Evolutionary conservation across 1,139 yeast species (phyloP).

Genomic region (Blastobotrys apis): DNA sequence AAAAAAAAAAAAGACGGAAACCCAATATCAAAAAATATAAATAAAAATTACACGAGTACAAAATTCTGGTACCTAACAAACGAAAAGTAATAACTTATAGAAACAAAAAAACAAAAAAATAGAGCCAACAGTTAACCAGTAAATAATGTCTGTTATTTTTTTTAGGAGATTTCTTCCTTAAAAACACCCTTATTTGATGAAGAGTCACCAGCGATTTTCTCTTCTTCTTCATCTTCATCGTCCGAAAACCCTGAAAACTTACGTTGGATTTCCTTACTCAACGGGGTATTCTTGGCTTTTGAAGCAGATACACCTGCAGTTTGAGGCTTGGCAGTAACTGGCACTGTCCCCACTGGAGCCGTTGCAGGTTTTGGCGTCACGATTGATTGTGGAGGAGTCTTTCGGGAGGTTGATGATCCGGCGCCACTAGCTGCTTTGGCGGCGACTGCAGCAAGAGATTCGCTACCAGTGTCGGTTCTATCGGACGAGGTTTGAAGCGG

Average conservation of each 20-base stretch:
- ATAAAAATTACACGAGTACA: conserved; percentile 7
- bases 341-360: conserved; percentile 27
- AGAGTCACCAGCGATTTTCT: neutral
- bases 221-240: neutral
- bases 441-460: neutral
- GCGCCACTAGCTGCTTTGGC: conserved; percentile 18
- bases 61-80: too few relatives aligned
- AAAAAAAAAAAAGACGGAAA: too few relatives aligned
- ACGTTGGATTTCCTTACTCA: conserved; percentile 6
- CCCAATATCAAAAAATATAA: neutral
- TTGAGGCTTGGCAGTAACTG: neutral
- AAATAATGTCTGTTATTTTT: too few relatives aligned
- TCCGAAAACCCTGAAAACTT: conserved; percentile 19
- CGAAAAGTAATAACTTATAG: too few relatives aligned
- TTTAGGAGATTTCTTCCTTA: conserved; percentile 20
- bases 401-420: conserved; percentile 11
- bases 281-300: conserved; percentile 3
- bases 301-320: neutral
- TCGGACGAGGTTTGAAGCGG: conserved; percentile 20
- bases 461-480: conserved; percentile 4
- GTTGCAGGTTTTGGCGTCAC: conserved; percentile 28
- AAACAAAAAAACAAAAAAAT: too few relatives aligned
- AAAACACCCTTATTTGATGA: conserved; percentile 21
- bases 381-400: conserved; percentile 5
- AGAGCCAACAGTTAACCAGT: too few relatives aligned